Evolutionary conservation across 768 basidiomycete species (phyloP).

Genomic region (Psilocybe tampanensis): DNA sequence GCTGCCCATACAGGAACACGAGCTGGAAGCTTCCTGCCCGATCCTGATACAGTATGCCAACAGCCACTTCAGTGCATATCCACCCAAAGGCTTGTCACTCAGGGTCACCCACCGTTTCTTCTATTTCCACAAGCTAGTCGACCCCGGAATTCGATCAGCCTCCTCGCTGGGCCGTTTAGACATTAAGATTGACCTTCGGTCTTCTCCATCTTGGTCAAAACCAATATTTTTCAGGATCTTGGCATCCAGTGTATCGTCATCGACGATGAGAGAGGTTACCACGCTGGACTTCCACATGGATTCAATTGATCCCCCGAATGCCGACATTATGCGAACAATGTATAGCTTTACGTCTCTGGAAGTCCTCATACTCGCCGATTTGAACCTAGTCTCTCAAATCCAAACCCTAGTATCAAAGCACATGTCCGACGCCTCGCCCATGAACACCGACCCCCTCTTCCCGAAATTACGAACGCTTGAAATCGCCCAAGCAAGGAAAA

Average conservation of each 20-base stretch:
- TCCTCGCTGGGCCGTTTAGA: background rate
- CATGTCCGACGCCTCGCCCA: too few relatives aligned
- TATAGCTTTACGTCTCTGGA: background rate
- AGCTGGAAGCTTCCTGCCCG: background rate
- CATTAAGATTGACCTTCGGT: background rate
- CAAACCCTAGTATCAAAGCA: background rate
- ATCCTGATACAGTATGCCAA: background rate
- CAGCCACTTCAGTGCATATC: background rate
- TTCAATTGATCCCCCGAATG: background rate
- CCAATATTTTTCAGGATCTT: background rate
- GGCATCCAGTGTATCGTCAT: background rate
- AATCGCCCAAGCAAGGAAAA: too few relatives aligned
- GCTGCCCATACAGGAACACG: too few relatives aligned
- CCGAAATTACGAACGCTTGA: background rate
- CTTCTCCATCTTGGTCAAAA: background rate
- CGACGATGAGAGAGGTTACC: background rate
- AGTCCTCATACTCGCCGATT: background rate
- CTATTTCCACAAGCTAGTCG: background rate
- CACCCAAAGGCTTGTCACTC: background rate
- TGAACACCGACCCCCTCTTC: background rate
- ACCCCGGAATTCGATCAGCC: too few relatives aligned
- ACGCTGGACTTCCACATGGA: background rate
- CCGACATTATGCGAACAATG: background rate
- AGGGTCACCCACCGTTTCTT: background rate
- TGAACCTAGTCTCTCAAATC: background rate